These are phyloP conservation scores for Secale cereale DNA, from an alignment of 176 grass and related monocot genomes.

Conservation along the genomic window DNA sequence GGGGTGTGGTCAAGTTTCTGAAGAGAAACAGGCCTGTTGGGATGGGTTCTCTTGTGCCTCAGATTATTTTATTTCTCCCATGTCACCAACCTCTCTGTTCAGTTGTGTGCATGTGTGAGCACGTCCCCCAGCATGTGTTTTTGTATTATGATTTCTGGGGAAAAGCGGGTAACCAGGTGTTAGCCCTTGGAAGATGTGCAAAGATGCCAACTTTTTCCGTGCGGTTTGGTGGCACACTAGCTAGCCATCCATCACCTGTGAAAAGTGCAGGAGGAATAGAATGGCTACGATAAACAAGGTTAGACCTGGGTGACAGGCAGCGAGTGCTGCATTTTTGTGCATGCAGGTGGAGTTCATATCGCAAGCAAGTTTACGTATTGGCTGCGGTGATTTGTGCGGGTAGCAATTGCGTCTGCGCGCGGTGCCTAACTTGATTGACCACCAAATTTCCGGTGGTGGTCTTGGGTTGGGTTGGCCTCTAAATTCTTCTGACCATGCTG, in stretches of 20 bases:
- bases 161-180: slow-evolving; percentile 34
- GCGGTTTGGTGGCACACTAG: slow-evolving; percentile 31
- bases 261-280: slow-evolving; percentile 12
- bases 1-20: slow-evolving; percentile 68
- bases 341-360: slow-evolving; percentile 34
- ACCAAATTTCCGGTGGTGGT: background rate
- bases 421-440: slow-evolving; percentile 46
- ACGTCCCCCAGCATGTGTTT: background rate
- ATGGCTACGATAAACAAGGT: background rate
- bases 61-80: slow-evolving; percentile 31
- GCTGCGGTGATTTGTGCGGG: slow-evolving; percentile 21
- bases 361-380: background rate
- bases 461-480: slow-evolving; percentile 10
- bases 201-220: slow-evolving; percentile 45
- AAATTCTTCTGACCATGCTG: background rate
- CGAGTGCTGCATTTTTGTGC: slow-evolving; percentile 14
- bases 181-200: slow-evolving; percentile 50
- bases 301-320: background rate
- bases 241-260: background rate
- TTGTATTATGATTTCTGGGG: background rate
- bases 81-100: slow-evolving; percentile 18
- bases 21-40: slow-evolving; percentile 78
- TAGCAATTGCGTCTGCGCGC: too few species aligned
- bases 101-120: slow-evolving; percentile 19
- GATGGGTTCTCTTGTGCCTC: slow-evolving; percentile 35